A percentile compares a stretch with the other conserved stretches of the same genome.
Evolutionary conservation across 352 stramenopile genomes (phyloP).

Genomic region (Globisporangium ultimum): DNA sequence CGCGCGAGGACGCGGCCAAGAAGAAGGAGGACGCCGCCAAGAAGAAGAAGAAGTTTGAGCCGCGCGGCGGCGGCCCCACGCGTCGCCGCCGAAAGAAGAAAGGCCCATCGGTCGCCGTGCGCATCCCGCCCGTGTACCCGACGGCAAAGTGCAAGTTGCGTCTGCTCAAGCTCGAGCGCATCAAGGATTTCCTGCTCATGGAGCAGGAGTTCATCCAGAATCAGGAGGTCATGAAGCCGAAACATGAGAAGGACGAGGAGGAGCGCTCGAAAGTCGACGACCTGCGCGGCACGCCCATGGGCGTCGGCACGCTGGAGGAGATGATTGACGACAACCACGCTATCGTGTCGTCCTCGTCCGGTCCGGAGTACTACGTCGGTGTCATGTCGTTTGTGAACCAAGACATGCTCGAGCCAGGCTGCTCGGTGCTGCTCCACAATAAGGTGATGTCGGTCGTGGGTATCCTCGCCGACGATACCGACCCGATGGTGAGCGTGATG

Average conservation of each 20-base stretch:
- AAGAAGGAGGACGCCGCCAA: slow-evolving; percentile 92
- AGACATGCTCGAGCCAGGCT: slow-evolving; percentile 98
- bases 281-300: slow-evolving; percentile 97
- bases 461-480: slow-evolving; percentile 98
- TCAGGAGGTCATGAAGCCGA: slow-evolving; percentile 99
- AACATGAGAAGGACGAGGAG: slow-evolving; percentile 99
- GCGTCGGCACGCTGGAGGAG: slow-evolving; percentile 98
- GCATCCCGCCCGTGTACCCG: slow-evolving; percentile 92
- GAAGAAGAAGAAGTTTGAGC: slow-evolving; percentile 95
- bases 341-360: slow-evolving; percentile 98
- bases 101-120: slow-evolving; percentile 83
- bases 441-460: slow-evolving; percentile 99
- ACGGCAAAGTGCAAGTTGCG: slow-evolving; percentile 99
- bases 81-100: slow-evolving; percentile 92
- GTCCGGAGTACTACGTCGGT: slow-evolving; percentile 99
- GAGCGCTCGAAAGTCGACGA: slow-evolving; percentile 99
- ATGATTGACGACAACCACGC: slow-evolving; percentile 99
- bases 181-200: slow-evolving; percentile 99
- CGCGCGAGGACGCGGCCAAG: slow-evolving; percentile 78
- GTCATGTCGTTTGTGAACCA: slow-evolving; percentile 99
- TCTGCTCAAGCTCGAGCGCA: slow-evolving; percentile 98
- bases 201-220: slow-evolving; percentile 99
- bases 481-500: slow-evolving; percentile 99
- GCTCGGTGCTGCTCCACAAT: slow-evolving; percentile 98
- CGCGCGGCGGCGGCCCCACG: slow-evolving; percentile 78